These are phyloP conservation scores for Fusarium acutatum DNA, from an alignment of 2,329 filamentous ascomycete genomes.

Conservation along the genomic window DNA sequence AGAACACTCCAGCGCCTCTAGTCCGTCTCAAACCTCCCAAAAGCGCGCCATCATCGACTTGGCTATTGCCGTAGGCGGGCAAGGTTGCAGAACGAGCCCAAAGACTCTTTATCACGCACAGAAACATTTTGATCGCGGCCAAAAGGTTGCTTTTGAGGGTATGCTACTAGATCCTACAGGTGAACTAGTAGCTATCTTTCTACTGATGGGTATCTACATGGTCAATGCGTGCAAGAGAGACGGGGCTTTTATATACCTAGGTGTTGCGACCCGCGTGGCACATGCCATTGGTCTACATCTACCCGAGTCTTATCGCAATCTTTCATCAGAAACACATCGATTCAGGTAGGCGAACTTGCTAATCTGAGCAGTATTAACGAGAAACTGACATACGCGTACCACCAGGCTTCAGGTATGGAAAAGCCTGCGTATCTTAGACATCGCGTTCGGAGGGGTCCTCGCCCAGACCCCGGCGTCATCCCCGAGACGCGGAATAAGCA, in stretches of 20 bases:
- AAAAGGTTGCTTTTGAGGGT: not conserved
- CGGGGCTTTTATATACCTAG: not conserved
- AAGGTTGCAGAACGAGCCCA: not conserved
- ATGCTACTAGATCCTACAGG: not conserved
- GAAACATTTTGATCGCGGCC: not conserved
- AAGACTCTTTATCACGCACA: not conserved
- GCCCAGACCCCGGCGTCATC: not conserved
- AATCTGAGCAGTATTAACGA: fast-evolving
- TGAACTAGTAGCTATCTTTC: not conserved
- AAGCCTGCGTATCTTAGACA: not conserved
- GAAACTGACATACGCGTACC: fast-evolving
- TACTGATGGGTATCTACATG: not conserved
- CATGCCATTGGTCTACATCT: not conserved
- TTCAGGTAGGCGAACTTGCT: not conserved
- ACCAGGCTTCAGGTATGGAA: not conserved
- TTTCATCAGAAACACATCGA: not conserved
- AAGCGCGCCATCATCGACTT: not conserved
- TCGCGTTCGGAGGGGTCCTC: not conserved
- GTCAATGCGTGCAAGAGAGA: not conserved
- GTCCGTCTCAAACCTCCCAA: fast-evolving
- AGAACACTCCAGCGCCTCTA: not conserved
- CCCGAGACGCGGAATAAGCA: not conserved
- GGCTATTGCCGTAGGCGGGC: not conserved
- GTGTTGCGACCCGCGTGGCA: not conserved
- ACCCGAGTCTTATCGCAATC: not conserved